Base-by-base conservation (phyloP, 2,329 filamentous ascomycete species). In the Cladosporium sp. region DNA sequence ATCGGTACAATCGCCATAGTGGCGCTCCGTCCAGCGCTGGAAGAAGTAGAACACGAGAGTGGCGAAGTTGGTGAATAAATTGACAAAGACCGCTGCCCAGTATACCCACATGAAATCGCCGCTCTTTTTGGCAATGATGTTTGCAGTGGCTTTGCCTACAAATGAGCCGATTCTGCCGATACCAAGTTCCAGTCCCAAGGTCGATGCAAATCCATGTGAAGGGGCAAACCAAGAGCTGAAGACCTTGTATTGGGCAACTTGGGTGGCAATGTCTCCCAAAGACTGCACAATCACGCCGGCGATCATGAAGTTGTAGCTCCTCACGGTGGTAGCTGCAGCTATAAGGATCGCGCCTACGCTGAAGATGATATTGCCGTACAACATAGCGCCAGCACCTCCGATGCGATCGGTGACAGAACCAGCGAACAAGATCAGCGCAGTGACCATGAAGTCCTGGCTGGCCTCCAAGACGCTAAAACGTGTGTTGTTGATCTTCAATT, bases 151-250 rank as follows among this genome's bases (percentile, higher is more conserved):
- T 63, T 84, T 84, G 11, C 84, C 84, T 1, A 84, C 81, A 58
- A 87, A 86, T 0, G 78, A 78, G 1, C 84, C 84, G 8, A 87
- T 80, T 67, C 85, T 86, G 17, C 82, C 82, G 55, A 87, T 78
- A 0, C 78, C 82, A 0, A 87, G 74, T 66, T 87, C 84, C 3
- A 87, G 80, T 0, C 79, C 84, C 0, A 87, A 74, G 0, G 84
- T 87, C 0, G 83, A 84, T 0, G 84, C 84, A 65, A 87, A 87
- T 1, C 84, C 84, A 58, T 82, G 79, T 7, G 77, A 83, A 0
- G 84, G 84, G 0, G 84, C 76, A 61, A 87, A 87, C 84, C 84
- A 87, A 0, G 82, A 84, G 0, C 82, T 84, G 64, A 87, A 87
- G 61, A 87, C 80, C 61, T 86, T 85, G 68, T 86, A 87, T 66